A percentile compares a stretch with the other conserved stretches of the same genome.
phyloP scores from a whole-genome alignment of 2,329 filamentous ascomycete species.

The Scedosporium aurantiacum region DNA sequence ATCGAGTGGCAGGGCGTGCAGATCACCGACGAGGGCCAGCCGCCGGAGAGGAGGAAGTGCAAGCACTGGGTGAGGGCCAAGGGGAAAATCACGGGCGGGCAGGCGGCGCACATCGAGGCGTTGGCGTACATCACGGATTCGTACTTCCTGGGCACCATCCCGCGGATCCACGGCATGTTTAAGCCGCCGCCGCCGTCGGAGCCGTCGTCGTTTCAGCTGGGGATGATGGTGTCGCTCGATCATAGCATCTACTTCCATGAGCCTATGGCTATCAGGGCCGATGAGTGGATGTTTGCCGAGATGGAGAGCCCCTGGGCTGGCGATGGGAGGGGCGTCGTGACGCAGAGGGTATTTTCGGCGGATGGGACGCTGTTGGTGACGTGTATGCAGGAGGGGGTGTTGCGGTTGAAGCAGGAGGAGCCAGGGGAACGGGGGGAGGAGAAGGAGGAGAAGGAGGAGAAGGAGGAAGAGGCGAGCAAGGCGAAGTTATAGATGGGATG shows the following conservation, averaged over 20 bases:
- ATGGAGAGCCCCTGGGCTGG: constrained; percentile 74
- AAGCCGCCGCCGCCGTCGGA: constrained; percentile 16
- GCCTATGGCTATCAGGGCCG: constrained; percentile 44
- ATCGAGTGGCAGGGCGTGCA: constrained; percentile 20
- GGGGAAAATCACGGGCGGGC: constrained; percentile 68
- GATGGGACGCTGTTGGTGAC: constrained; percentile 67
- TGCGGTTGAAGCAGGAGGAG: constrained; percentile 34
- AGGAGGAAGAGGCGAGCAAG: constrained; percentile 17
- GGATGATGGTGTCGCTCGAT: constrained; percentile 80
- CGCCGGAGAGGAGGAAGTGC: constrained; percentile 55
- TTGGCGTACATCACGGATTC: constrained; percentile 89
- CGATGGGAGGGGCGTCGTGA: constrained; percentile 65
- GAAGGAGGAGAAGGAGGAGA: no score
- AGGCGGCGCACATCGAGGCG: constrained; percentile 72
- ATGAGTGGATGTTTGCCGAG: constrained; percentile 72
- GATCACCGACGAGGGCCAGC: constrained; percentile 24
- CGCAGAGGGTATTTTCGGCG: constrained; percentile 59
- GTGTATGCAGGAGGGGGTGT: constrained; percentile 63
- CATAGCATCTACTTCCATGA: constrained; percentile 63
- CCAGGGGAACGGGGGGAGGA: constrained; percentile 14
- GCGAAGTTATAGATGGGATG: constrained; percentile 4
- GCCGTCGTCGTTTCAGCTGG: constrained; percentile 33
- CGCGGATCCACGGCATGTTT: constrained; percentile 69
- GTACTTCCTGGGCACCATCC: constrained; percentile 85
- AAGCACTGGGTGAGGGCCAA: constrained; percentile 65